Percentiles rank a stretch among this genome's conserved stretches.
Conservation (phyloP, 1,284 basidiomycete species). For the Heterobasidion annosum region DNA sequence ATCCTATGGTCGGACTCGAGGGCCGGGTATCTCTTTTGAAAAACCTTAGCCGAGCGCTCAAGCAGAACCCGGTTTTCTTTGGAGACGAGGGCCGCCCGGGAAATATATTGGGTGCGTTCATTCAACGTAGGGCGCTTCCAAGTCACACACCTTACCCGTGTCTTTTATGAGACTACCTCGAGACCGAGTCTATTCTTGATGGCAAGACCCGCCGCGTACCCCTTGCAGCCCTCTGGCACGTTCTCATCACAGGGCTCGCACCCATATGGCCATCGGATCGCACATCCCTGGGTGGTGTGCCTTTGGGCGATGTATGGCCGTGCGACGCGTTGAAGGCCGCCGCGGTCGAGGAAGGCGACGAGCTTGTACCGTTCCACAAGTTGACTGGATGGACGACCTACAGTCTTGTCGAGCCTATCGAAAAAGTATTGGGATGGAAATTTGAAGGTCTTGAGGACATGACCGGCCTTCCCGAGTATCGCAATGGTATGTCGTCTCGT, state of each 20-base stretch:
- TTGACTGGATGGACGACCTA: slow-evolving; percentile 91
- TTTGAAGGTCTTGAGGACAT: slow-evolving; percentile 69
- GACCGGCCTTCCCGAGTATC: slow-evolving; percentile 85
- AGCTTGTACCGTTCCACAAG: slow-evolving; percentile 92
- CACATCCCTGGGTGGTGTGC: slow-evolving; percentile 49
- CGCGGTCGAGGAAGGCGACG: slow-evolving; percentile 40
- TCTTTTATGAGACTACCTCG: slow-evolving; percentile 58
- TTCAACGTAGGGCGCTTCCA: not conserved
- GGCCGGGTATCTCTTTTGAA: slow-evolving; percentile 75
- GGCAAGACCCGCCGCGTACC: slow-evolving; percentile 40
- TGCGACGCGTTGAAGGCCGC: slow-evolving; percentile 45
- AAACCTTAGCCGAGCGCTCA: slow-evolving; percentile 66
- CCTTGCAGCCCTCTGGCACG: slow-evolving; percentile 71
- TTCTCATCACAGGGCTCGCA: slow-evolving; percentile 75
- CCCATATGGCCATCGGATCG: slow-evolving; percentile 88
- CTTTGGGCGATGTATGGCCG: slow-evolving; percentile 90
- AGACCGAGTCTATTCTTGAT: slow-evolving; percentile 33
- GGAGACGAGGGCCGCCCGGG: slow-evolving; percentile 70
- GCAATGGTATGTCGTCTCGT: slow-evolving; percentile 53
- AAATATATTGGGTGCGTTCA: slow-evolving; percentile 59
- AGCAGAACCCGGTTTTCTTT: slow-evolving; percentile 56
- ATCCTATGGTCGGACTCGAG: slow-evolving; percentile 88
- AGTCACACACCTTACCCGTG: not conserved
- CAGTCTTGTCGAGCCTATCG: slow-evolving; percentile 77
- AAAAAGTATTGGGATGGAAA: slow-evolving; percentile 70